A percentile compares a stretch with the other conserved stretches of the same genome.
These are phyloP conservation scores for Cladorrhinum samala DNA, from an alignment of 495 filamentous ascomycete genomes.

Conservation along the genomic window DNA sequence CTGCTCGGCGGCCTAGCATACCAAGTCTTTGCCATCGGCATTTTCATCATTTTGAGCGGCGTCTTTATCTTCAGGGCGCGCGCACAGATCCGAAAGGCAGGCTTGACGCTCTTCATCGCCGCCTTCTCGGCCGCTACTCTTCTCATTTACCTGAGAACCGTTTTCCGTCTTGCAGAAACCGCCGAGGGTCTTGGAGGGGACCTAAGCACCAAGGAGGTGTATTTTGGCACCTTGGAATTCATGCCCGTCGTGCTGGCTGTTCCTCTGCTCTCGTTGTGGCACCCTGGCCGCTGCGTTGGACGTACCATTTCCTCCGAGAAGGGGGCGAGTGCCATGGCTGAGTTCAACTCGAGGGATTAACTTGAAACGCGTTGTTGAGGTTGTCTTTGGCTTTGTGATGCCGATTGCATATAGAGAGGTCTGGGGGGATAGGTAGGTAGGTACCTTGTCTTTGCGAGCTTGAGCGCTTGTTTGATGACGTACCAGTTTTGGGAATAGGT, in stretches of 20 bases:
- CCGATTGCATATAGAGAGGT: neutral
- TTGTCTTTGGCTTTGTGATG: neutral
- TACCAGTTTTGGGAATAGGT: no score
- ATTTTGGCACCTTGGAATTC: constrained; percentile 49
- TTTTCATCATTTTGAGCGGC: constrained; percentile 38
- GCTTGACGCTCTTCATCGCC: constrained; percentile 24
- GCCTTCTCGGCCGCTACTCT: constrained; percentile 38
- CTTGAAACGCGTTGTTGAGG: neutral
- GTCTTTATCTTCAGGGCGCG: constrained; percentile 26
- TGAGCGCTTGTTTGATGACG: no score
- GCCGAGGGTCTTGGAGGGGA: constrained; percentile 43
- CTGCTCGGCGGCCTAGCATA: constrained; percentile 46
- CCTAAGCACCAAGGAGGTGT: constrained; percentile 42
- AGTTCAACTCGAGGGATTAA: neutral
- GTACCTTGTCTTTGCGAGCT: no score
- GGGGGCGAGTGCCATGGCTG: neutral
- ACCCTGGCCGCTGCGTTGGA: constrained; percentile 42
- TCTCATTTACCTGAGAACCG: constrained; percentile 47
- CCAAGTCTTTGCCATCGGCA: constrained; percentile 43
- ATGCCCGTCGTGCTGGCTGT: constrained; percentile 45
- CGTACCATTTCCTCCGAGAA: constrained; percentile 5
- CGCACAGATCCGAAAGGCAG: constrained; percentile 3
- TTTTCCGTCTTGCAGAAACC: constrained; percentile 51
- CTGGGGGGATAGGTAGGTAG: neutral
- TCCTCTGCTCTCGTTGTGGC: constrained; percentile 37